Conservation (phyloP, 1,139 yeast species). For the Candida sanyaensis region DNA sequence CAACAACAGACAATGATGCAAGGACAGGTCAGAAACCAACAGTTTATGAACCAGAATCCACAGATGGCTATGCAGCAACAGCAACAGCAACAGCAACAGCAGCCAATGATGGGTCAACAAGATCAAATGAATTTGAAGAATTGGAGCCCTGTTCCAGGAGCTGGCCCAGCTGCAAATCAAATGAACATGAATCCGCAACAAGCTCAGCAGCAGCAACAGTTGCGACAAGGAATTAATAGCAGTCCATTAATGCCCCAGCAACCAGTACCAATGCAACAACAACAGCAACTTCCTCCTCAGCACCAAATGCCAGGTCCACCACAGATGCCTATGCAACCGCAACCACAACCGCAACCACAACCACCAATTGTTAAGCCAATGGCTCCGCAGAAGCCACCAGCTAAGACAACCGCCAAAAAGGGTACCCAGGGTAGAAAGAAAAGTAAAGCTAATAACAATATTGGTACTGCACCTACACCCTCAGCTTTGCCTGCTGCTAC, state of each 20-base stretch:
- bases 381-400: constrained; percentile 14
- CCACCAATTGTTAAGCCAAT: constrained; percentile 16
- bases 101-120: constrained; percentile 6
- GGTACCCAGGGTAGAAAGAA: constrained; percentile 24
- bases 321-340: constrained; percentile 16
- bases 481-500: constrained; percentile 32
- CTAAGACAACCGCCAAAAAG: constrained; percentile 6
- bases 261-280: constrained; percentile 20
- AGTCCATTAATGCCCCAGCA: constrained; percentile 28
- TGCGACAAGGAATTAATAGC: constrained; percentile 16
- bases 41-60: constrained; percentile 13
- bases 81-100: constrained; percentile 15
- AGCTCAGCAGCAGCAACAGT: constrained; percentile 16
- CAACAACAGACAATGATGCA: constrained; percentile 8
- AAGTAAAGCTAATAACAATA: constrained; percentile 26
- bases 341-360: constrained; percentile 17
- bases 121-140: constrained; percentile 2
- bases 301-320: constrained; percentile 14
- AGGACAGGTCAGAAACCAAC: constrained; percentile 24
- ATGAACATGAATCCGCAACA: constrained; percentile 13
- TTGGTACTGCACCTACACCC: constrained; percentile 16
- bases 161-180: constrained; percentile 4
- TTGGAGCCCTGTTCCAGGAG: constrained; percentile 2
- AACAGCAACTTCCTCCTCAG: constrained; percentile 4
- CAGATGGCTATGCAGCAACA: constrained; percentile 11